Evolutionary conservation across 139 green algal species (phyloP), one percentile per base, ranked within the genome.

Genomic region (Choricystis sp.): DNA sequence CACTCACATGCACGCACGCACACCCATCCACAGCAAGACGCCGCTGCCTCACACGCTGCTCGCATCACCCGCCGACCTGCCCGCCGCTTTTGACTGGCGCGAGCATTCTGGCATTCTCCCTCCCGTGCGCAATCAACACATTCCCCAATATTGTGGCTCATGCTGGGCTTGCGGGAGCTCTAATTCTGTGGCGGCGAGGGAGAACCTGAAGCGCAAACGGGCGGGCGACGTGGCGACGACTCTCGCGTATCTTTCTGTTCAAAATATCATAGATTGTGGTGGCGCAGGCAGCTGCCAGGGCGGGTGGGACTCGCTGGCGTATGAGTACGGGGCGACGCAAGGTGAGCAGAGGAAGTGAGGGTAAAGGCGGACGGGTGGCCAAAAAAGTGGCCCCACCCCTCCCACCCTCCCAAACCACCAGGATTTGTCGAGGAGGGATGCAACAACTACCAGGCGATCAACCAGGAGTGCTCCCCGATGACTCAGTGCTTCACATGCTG

Each of bases 381-480:
- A 24, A 5, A 26, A 25, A 63, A 58, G 52, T 26, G 14, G 14
- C 66, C 76, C 49, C 74, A 76, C 52, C n/a, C 24, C 19, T 76
- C 72, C 66, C 69, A 57, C 26, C 24, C 29, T 19, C 16, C 40
- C 26, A 26, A 70, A 16, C 66, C n/a, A n/a, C n/a, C n/a, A n/a
- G n/a, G 86, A n/a, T 83, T 93, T 29, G 82, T 82, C 27, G 80
- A 87, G 49, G 87, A 96, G 64, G 92, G 82, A 3, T 96, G 89
- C 84, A 87, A 91, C 75, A 70, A 74, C 0, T 91, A 86, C 57
- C 69, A 79, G 22, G 78, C 78, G 22, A 19, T 70, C 2, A 80
- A 82, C 62, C 72, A 85, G 58, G 59, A 64, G 61, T 82, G 75
- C 63, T 63, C 52, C 48, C 60, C 67, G 25, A 57, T 66, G 26